Evolutionary conservation across 176 grass and related monocot genomes (phyloP).

Genomic region (Juncus effusus): DNA sequence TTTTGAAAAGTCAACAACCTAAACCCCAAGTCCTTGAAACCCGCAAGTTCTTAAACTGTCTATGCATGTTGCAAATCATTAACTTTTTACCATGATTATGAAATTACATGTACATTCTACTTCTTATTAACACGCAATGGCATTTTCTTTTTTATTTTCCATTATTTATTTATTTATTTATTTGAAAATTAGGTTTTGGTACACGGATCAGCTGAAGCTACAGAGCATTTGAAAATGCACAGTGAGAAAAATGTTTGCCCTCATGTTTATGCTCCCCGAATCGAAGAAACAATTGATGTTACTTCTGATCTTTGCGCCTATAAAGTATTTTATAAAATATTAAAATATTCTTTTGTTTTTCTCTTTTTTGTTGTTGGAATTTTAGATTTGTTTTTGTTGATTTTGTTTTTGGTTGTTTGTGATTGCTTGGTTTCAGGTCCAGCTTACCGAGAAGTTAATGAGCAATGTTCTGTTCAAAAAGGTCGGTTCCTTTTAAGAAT

Average conservation of each 20-base stretch:
- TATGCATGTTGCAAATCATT: too few species aligned
- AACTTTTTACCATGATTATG: too few species aligned
- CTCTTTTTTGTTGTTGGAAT: not conserved
- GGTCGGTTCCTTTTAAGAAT: conserved; percentile 29
- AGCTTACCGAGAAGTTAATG: conserved; percentile 95
- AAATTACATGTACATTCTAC: too few species aligned
- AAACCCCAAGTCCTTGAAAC: too few species aligned
- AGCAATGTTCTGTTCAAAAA: conserved; percentile 93
- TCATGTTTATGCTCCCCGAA: conserved; percentile 92
- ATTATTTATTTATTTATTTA: not conserved
- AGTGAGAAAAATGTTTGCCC: conserved; percentile 70
- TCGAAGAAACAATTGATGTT: conserved; percentile 96
- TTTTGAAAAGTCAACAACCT: conserved; percentile 4
- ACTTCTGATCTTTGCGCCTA: conserved; percentile 99
- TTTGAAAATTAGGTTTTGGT: conserved; percentile 65
- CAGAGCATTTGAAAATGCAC: conserved; percentile 95
- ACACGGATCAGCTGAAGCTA: conserved; percentile 94
- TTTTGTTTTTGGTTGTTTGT: not conserved
- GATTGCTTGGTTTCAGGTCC: conserved; percentile 56
- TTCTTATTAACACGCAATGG: too few species aligned
- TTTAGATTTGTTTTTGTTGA: conserved; percentile 5
- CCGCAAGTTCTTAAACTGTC: too few species aligned
- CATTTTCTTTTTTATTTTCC: too few species aligned
- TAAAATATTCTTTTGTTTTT: conserved; percentile 11
- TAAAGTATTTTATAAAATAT: conserved; percentile 45